Evolutionary conservation across 805 yeast genomes (phyloP).

Genomic region (Barnettozyma vustinii): DNA sequence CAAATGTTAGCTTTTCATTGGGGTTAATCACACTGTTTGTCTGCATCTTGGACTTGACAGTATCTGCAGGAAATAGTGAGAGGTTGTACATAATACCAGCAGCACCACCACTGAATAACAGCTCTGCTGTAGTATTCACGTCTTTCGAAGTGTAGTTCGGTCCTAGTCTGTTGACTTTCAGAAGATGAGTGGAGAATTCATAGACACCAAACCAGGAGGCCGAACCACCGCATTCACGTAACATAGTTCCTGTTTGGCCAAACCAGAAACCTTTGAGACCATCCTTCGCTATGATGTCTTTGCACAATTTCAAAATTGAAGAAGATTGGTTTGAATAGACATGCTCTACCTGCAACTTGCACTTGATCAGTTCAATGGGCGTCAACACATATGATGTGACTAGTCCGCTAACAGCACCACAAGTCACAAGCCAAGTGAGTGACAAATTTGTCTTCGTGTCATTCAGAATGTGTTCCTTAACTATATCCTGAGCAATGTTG

Average conservation of each 20-base stretch:
- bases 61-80: conserved; percentile 83
- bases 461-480: conserved; percentile 24
- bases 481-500: conserved; percentile 38
- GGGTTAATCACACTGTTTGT: conserved; percentile 39
- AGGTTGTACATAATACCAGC: conserved; percentile 84
- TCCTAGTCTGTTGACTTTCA: conserved; percentile 31
- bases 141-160: conserved; percentile 18
- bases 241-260: conserved; percentile 76
- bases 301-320: conserved; percentile 32
- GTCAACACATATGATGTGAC: conserved; percentile 79
- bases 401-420: conserved; percentile 83
- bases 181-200: conserved; percentile 44
- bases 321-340: conserved; percentile 26
- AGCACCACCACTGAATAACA: conserved; percentile 72
- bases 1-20: conserved; percentile 27
- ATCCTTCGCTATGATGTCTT: conserved; percentile 36
- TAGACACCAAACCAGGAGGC: conserved; percentile 94
- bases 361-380: conserved; percentile 88
- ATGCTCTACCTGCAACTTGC: conserved; percentile 72
- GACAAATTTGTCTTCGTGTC: conserved; percentile 25
- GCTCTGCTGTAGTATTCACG: conserved; percentile 41
- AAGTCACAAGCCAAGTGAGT: conserved; percentile 41
- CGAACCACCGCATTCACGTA: conserved; percentile 85
- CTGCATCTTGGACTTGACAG: conserved; percentile 84
- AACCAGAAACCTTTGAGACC: conserved; percentile 81